Evolutionary conservation across 2,329 filamentous ascomycete species (phyloP), one percentile per base, ranked within the genome.

Genomic region (Fusarium sambucinum): DNA sequence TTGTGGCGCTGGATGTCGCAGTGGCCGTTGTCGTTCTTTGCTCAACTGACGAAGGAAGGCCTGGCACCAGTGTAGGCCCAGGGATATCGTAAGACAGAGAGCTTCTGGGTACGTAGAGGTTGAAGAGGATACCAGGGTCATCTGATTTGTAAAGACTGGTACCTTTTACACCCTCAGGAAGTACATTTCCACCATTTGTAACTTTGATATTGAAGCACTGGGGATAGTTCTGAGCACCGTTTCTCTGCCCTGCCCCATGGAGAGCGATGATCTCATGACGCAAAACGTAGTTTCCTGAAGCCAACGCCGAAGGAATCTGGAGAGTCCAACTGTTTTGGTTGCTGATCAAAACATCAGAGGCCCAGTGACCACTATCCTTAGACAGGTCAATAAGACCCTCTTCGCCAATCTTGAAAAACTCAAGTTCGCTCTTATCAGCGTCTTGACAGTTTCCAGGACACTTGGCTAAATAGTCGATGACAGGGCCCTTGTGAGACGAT

Each of bases 361-460:
- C 76, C 80, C 80, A 82, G 13, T 58, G 63, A 23, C 76, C 68
- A 51, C 74, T 80, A 45, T 78, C 80, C 63, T 79, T 74, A 62
- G 85, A 78, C 66, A 87, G 82, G 45, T 75, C 68, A 59, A 85
- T 78, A 27, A 87, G 80, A 59, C 88, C 89, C 33, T 76, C 80
- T 57, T 83, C 83, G 38, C 85, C 83, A 60, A 91, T 89, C 83
- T 91, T 91, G 83, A 89, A 87, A 77, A 85, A 90, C 67, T 85
- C 77, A 30, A 90, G 82, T 7, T 78, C 73, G 3, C 76, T 78
- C 77, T 87, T 86, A 76, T 86, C 83, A 57, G 84, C 86, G 1
- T 76, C 75, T 37, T 84, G 80, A 76, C 86, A 90, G 75, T 88
- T 83, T 23, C 84, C 86, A 33, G 81, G 79, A 78, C 86, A 89